A percentile compares a stretch with the other conserved stretches of the same genome.
Conservation (phyloP, 805 yeast species). For the Groenewaldozyma tartarivorans region DNA sequence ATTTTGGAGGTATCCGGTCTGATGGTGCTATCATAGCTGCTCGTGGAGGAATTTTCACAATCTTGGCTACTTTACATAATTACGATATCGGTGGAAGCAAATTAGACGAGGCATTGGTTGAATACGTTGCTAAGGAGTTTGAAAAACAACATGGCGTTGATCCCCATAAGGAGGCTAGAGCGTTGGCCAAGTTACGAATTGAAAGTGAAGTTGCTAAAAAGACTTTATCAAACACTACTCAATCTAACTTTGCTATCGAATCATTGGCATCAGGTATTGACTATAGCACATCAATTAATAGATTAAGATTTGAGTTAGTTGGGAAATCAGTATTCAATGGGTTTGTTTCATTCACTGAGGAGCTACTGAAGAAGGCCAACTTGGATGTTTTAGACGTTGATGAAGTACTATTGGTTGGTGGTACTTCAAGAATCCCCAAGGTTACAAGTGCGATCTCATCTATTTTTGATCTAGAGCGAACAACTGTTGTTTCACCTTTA, state of each 20-base stretch:
- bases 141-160: slow-evolving; percentile 76
- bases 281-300: slow-evolving; percentile 85
- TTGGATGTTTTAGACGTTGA: slow-evolving; percentile 79
- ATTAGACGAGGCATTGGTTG: slow-evolving; percentile 71
- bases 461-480: slow-evolving; percentile 67
- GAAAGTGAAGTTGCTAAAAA: slow-evolving; percentile 80
- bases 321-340: slow-evolving; percentile 69
- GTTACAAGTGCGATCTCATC: slow-evolving; percentile 63
- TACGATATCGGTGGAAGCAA: slow-evolving; percentile 78
- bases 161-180: slow-evolving; percentile 73
- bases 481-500: slow-evolving; percentile 67
- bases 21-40: slow-evolving; percentile 91
- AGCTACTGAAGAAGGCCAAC: slow-evolving; percentile 69
- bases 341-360: slow-evolving; percentile 68
- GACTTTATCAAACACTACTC: slow-evolving; percentile 81
- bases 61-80: slow-evolving; percentile 78
- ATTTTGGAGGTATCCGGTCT: slow-evolving; percentile 91
- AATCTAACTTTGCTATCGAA: slow-evolving; percentile 89
- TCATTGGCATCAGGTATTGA: slow-evolving; percentile 90
- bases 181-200: slow-evolving; percentile 77
- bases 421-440: slow-evolving; percentile 87
- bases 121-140: slow-evolving; percentile 86
- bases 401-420: slow-evolving; percentile 89
- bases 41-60: slow-evolving; percentile 88
- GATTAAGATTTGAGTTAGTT: slow-evolving; percentile 85